Evolutionary conservation across 768 basidiomycete species (phyloP), one percentile per base, ranked within the genome.

Genomic region (Lactarius psammicola): DNA sequence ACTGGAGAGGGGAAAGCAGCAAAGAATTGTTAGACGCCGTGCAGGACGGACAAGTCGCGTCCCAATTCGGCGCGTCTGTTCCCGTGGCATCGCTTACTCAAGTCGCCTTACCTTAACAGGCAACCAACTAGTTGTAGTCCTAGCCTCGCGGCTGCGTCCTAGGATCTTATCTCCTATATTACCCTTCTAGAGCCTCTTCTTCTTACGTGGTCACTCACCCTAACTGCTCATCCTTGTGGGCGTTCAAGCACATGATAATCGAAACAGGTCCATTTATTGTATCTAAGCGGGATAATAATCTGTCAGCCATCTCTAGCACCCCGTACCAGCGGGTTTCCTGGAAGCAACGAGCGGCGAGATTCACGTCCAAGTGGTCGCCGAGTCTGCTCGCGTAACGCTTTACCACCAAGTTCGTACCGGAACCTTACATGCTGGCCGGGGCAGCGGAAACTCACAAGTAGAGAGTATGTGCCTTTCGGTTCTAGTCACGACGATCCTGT

Each of bases 31-130:
- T 44, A 40, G n/a, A 34, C 18, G 6, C 13, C 59, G 26, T 20
- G 36, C 20, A 17, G 30, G 30, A 23, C 33, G 54, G 33, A n/a
- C 30, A 4, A 8, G 55, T 56, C 60, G 60, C 60, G 49, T 26
- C 3, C 34, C 7, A 34, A 51, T 51, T 49, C 33, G 54, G 42
- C 55, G 65, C 65, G 60, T 66, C 51, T 30, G 60, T 38, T 38
- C 36, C 36, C 36, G 36, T 66, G 56, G 56, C 61, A 20, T n/a
- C 5, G 5, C 34, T 40, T 36, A 46, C 42, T 23, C 65, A 53
- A 51, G 53, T 3, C 3, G 11, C 13, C 15, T 42, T 42, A 33
- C 31, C 54, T n/a, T 36, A 58, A 58, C 31, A 38, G 57, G 36
- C 49, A 64, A 38, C 53, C 64, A n/a, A 46, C 4, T 34, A 60